Base-by-base conservation (phyloP, 1,284 basidiomycete genomes). In the Earliella scabrosa region DNA sequence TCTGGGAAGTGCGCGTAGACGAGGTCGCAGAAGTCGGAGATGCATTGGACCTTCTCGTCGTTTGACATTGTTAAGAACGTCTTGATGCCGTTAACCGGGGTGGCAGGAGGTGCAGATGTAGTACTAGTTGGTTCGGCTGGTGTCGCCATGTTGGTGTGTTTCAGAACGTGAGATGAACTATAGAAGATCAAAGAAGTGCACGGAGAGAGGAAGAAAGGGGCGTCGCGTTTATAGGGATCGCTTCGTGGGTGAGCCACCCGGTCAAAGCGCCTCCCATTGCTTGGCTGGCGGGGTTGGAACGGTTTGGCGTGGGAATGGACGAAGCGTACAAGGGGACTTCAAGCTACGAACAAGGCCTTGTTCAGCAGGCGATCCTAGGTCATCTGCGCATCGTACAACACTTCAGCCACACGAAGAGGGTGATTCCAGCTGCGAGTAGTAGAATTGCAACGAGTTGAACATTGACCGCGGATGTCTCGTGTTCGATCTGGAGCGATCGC, bases 401-500 rank as follows among this genome's bases (percentile, higher is more conserved):
- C 21, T 50, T 46, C 27, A 53, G 41, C 60, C 60, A 59, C 2
- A 62, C 21, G 31, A 55, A 50, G 16, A 36, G 43, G 11, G 45
- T 49, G 6, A 46, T 26, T 0, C 54, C 57, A 0, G 38, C 50
- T 0, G 44, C 46, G 5, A 57, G n/a, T 0, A 62, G 52, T 2
- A 78, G 62, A 13, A 79, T 54, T 7, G 67, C 68, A 5, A 84
- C 72, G 0, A 74, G 69, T 59, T 69, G 81, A 20, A 78, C 66
- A 16, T 82, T 80, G 2, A 86, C 68, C 0, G 79, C 74, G 0
- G 86, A 85, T 6, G 79, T 80, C 67, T 88, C 86, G 43, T 86
- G 77, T 58, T 88, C 86, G 20, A 85, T 77, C 86, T 88, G 54
- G 40, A 47, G 29, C 18, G 14, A 16, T n/a, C 18, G 14, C 31